Evolutionary conservation across 2,329 filamentous ascomycete genomes (phyloP).

Genomic region (Neonectria coccinea): DNA sequence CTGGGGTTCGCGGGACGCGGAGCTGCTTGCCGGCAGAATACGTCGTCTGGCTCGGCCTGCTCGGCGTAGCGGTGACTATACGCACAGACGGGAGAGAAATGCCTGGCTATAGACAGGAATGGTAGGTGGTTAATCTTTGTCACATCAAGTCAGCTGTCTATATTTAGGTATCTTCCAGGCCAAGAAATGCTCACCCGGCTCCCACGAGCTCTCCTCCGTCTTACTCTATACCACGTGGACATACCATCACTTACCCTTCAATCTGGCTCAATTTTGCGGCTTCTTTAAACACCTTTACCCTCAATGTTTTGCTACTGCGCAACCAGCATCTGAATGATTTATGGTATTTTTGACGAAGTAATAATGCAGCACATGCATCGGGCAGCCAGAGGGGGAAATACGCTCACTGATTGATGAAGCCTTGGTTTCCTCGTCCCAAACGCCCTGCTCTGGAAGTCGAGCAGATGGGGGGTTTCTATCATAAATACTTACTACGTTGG

Average conservation of each 20-base stretch:
- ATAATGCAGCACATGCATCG: too few species aligned
- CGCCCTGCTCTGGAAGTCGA: too few species aligned
- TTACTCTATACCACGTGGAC: neutral
- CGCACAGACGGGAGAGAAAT: neutral
- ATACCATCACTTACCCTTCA: neutral
- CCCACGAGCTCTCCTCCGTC: neutral
- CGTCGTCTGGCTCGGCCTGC: neutral
- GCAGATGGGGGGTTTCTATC: too few species aligned
- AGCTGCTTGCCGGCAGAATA: neutral
- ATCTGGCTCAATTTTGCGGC: too few species aligned
- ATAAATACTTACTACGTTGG: too few species aligned
- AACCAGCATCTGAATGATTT: too few species aligned
- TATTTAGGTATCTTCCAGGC: neutral
- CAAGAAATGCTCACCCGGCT: neutral
- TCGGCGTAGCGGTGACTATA: neutral
- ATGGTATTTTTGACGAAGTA: too few species aligned
- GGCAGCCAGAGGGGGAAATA: too few species aligned
- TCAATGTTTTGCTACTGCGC: too few species aligned
- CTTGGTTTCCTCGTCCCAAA: too few species aligned
- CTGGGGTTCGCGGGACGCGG: neutral
- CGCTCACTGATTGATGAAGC: too few species aligned
- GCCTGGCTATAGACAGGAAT: neutral
- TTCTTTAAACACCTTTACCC: neutral
- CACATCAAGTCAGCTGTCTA: neutral
- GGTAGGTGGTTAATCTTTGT: neutral